Base-by-base conservation (phyloP, 768 basidiomycete genomes). In the Galerina marginata region DNA sequence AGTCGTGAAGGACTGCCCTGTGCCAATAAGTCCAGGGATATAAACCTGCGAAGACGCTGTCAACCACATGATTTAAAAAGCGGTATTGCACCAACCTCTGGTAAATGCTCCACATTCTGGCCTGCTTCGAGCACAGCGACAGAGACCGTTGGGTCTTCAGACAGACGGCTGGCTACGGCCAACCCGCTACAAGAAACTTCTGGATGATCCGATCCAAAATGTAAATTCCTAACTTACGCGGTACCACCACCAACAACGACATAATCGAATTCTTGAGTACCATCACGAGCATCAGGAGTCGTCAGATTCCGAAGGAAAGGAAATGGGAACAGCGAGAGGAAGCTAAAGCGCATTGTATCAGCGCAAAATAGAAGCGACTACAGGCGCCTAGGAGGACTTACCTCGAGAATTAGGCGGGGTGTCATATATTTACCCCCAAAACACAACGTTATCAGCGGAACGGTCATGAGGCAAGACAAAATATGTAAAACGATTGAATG, bases 121-220 rank as follows among this genome's bases (percentile, higher is more conserved):
- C 83, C 83, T 0, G 80, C 81, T 64, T 79, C 78, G 3, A 79
- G 40, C 11, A 79, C 69, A 9, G 68, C 66, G 2, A 79, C 75
- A 0, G 65, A 73, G 33, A 73, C 56, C 9, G 53, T 44, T 7
- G 61, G 58, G 59, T 76, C 66, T 55, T 79, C 77, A 2, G 71
- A 67, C 4, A 79, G 69, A 9, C 78, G 72, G 54, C 61, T 75
- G 0, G 78, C 77, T 15, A 79, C 69, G 1, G 75, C 70, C 9
- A 75, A 59, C 2, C 78, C 78, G 14, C 72, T 74, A 51, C 20
- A 23, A 59, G 39, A n/a, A 25, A 26, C 43, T 15, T 5, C 6
- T 33, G 10, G 45, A 42, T 20, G 45, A 42, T 29, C 16, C 2
- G n/a, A 42, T 39, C 5, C 11, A n/a, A 44, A 29, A 9, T 26